Percentiles rank a stretch among this genome's conserved stretches.
Evolutionary conservation across 768 basidiomycete genomes (phyloP).

Genomic region (Boletus huronensis): DNA sequence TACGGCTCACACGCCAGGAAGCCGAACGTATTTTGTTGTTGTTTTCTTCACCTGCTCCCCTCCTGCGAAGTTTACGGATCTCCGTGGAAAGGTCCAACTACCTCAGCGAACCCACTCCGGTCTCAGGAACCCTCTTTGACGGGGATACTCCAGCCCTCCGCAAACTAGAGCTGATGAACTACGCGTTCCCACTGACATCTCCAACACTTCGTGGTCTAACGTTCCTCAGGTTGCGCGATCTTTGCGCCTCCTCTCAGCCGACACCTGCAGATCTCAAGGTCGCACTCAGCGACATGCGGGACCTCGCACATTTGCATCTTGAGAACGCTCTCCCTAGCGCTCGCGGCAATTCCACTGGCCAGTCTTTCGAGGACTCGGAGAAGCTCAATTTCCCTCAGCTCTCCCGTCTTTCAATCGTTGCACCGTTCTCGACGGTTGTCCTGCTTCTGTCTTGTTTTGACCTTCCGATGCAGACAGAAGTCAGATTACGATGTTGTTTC

Average conservation of each 20-base stretch:
- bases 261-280: slow-evolving; percentile 31
- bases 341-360: neutral
- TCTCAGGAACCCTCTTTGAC: slow-evolving; percentile 29
- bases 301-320: slow-evolving; percentile 34
- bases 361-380: neutral
- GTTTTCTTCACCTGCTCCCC: slow-evolving; percentile 28
- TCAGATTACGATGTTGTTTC: slow-evolving; percentile 16
- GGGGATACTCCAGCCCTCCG: slow-evolving; percentile 35
- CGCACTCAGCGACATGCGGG: slow-evolving; percentile 34
- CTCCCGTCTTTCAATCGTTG: slow-evolving; percentile 16
- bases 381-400: slow-evolving; percentile 10
- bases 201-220: slow-evolving; percentile 35
- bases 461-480: slow-evolving; percentile 12
- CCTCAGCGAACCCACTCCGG: slow-evolving; percentile 17
- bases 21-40: slow-evolving; percentile 25
- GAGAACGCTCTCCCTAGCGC: slow-evolving; percentile 34
- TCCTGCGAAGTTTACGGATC: slow-evolving; percentile 31
- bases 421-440: slow-evolving; percentile 17
- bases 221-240: slow-evolving; percentile 35
- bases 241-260: slow-evolving; percentile 26
- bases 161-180: slow-evolving; percentile 34
- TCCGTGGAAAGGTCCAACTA: slow-evolving; percentile 17
- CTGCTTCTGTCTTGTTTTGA: slow-evolving; percentile 8
- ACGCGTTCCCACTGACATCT: slow-evolving; percentile 37
- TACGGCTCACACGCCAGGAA: slow-evolving; percentile 19